phyloP scores from a whole-genome alignment of 257 asterid species.

The Osmanthus fragrans region DNA sequence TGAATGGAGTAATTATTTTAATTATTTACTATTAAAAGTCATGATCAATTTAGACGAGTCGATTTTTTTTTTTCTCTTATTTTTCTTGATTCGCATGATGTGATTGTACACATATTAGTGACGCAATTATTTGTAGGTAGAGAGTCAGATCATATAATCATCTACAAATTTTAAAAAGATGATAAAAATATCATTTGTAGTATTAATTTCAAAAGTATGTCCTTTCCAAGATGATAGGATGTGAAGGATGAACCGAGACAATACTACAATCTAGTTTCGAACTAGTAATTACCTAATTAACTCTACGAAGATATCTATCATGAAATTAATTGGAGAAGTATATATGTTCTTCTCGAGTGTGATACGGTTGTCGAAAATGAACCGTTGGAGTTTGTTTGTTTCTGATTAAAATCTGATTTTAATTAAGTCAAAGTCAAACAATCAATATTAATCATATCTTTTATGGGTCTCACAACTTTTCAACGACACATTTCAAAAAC shows the following conservation, averaged over 20 bases:
- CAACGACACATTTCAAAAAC: too few relatives aligned
- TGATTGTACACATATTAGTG: not conserved
- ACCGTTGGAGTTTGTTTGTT: not conserved
- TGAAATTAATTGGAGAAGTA: not conserved
- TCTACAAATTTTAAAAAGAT: not conserved
- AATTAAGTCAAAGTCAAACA: too few relatives aligned
- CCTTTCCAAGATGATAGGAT: too few relatives aligned
- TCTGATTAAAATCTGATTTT: too few relatives aligned
- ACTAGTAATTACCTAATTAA: too few relatives aligned
- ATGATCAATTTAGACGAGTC: not conserved
- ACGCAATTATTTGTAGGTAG: not conserved
- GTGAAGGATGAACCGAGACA: not conserved
- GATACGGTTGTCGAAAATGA: not conserved
- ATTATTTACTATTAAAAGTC: not conserved
- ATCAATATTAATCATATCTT: too few relatives aligned
- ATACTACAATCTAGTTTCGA: too few relatives aligned
- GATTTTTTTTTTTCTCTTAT: not conserved
- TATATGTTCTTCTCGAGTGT: not conserved
- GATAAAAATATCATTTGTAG: too few relatives aligned
- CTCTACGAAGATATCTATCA: too few relatives aligned
- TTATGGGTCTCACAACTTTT: too few relatives aligned
- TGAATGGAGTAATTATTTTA: not conserved
- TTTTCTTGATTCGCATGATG: not conserved
- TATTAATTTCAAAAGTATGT: too few relatives aligned
- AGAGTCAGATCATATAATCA: not conserved